Evolutionary conservation across 2,329 filamentous ascomycete genomes (phyloP), one percentile per base, ranked within the genome.

Genomic region (Sarocladium brachiariae): DNA sequence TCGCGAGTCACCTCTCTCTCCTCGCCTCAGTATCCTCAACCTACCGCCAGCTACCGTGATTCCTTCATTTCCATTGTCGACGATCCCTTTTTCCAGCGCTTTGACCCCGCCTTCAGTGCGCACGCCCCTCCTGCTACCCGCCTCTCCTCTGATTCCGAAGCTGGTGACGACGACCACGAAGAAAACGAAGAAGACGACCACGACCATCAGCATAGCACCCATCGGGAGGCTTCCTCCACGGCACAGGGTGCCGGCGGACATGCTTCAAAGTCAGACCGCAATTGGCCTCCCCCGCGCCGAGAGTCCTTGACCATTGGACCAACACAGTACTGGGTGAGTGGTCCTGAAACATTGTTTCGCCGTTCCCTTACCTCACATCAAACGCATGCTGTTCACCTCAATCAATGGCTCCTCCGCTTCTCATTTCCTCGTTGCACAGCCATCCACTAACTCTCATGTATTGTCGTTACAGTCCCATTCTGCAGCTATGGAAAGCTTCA

Each of bases 401-500:
- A 54, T 52, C 58, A 57, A 56, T 49, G 56, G 53, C 51, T 56
- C 54, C 53, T 52, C 11, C 11, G n/a, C 19, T 49, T 25, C 46
- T 25, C 24, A n/a, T 19, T 9, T 33, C 8, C 24, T 47, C 27
- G 24, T 31, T 33, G 9, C 25, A 47, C 43, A 33, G 11, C 21
- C 39, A 21, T 37, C 23, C 27, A 37, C 46, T 50, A 34, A 27
- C 23, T 9, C 14, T 21, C 7, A 23, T 11, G 11, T 3, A 4
- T n/a, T 27, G 7, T 43, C 23, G 49, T 53, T 50, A 35, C 58
- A 63, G 66, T 57, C 62, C 43, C 61, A 59, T 49, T 55, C 60
- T 52, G 56, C 61, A 61, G 62, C 58, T 53, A 82, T 83, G 79
- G 78, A 81, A 55, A 70, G 73, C 57, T 76, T 83, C 61, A 83